Conservation (phyloP, 306 rosid species). For the Cicer bijugum region DNA sequence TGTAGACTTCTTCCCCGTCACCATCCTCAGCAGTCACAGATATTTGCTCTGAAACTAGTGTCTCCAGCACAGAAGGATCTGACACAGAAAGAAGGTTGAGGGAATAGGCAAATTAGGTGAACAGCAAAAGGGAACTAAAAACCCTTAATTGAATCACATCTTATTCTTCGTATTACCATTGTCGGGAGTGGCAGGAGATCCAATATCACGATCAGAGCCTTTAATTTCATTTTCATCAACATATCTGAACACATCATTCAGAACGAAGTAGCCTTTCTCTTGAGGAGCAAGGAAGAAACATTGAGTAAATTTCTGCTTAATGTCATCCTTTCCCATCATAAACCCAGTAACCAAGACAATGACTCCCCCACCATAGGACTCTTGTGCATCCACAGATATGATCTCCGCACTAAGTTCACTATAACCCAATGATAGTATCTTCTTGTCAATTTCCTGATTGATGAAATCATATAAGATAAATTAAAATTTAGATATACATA, state of each 20-base stretch:
- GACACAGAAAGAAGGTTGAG: constrained; percentile 41
- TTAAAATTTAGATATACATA: not conserved
- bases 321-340: constrained; percentile 64
- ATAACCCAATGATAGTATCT: constrained; percentile 70
- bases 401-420: constrained; percentile 63
- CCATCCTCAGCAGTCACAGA: constrained; percentile 44
- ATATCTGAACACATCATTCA: constrained; percentile 87
- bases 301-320: constrained; percentile 70
- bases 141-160: constrained; percentile 2
- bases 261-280: constrained; percentile 85
- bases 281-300: constrained; percentile 94
- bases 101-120: not conserved
- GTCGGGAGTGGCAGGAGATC: constrained; percentile 47
- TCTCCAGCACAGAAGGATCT: constrained; percentile 52
- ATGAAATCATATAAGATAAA: constrained; percentile 10
- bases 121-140: constrained; percentile 11
- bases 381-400: constrained; percentile 83
- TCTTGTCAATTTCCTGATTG: constrained; percentile 76
- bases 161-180: constrained; percentile 50
- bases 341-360: constrained; percentile 86
- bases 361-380: constrained; percentile 74
- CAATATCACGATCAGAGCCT: constrained; percentile 46
- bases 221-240: constrained; percentile 60
- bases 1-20: constrained; percentile 53
- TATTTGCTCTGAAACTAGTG: constrained; percentile 49